Evolutionary conservation across 345 rosid species (phyloP).

Genomic region (Carallia pectinifolia): DNA sequence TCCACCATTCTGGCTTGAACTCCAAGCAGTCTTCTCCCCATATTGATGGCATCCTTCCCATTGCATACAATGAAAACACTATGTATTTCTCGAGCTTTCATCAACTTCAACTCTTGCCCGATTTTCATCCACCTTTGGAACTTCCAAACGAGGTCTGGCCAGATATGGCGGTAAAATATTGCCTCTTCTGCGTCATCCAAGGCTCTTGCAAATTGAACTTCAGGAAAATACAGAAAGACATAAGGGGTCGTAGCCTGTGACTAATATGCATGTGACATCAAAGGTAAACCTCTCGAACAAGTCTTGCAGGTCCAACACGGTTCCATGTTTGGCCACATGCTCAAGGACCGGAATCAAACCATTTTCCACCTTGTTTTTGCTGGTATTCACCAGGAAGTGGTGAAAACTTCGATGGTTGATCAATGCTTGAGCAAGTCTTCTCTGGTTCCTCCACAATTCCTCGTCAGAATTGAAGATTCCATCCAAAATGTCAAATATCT

Average conservation of each 20-base stretch:
- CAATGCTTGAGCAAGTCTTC: conserved; percentile 9
- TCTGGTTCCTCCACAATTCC: conserved; percentile 18
- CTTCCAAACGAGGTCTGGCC: conserved; percentile 11
- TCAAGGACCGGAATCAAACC: conserved; percentile 20
- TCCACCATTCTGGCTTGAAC: conserved; percentile 47
- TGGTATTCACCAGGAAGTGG: neutral
- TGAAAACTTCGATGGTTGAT: conserved; percentile 4
- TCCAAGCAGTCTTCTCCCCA: conserved; percentile 48
- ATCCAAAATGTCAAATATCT: conserved; percentile 20
- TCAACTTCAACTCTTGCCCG: conserved; percentile 19
- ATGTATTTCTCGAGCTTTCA: conserved; percentile 6
- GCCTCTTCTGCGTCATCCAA: conserved; percentile 18
- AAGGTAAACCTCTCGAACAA: conserved; percentile 21
- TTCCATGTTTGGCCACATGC: neutral
- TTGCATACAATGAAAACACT: conserved; percentile 28
- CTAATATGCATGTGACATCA: conserved; percentile 14
- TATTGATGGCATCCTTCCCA: conserved; percentile 45
- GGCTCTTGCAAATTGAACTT: conserved; percentile 10
- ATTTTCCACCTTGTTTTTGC: conserved; percentile 3
- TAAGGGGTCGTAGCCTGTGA: conserved; percentile 6
- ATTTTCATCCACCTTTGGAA: conserved; percentile 14
- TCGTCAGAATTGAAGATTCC: conserved; percentile 27
- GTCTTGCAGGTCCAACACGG: conserved; percentile 15
- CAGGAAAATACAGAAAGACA: conserved; percentile 16
- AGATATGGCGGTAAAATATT: conserved; percentile 9